Conservation (phyloP, 2,329 filamentous ascomycete species). For the Talaromyces funiculosus region DNA sequence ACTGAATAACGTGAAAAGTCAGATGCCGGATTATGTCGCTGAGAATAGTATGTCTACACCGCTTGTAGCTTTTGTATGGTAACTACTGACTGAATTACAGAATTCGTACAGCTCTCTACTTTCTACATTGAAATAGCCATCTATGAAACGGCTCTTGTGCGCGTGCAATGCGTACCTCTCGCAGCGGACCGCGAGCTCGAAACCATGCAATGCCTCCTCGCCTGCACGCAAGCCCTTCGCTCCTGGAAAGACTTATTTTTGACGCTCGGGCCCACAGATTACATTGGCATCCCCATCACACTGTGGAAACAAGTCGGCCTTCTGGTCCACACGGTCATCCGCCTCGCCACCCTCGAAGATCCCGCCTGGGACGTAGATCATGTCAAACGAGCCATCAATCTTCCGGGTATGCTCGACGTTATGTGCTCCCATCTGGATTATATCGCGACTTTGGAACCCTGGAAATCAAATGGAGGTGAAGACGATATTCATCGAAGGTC, state of each 20-base stretch:
- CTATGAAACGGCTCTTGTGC: constrained; percentile 6
- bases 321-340: neutral
- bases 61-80: neutral
- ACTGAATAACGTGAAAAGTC: neutral
- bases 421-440: neutral
- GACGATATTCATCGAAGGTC: constrained; percentile 8
- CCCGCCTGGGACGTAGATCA: constrained; percentile 6
- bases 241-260: constrained; percentile 2
- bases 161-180: neutral
- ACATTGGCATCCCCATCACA: constrained; percentile 6
- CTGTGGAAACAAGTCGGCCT: constrained; percentile 12
- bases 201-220: constrained; percentile 5
- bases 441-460: neutral
- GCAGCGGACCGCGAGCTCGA: neutral
- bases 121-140: constrained; percentile 4
- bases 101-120: neutral
- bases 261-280: neutral
- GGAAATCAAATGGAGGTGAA: neutral
- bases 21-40: constrained; percentile 3
- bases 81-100: neutral
- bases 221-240: neutral
- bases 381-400: neutral
- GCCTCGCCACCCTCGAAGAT: constrained; percentile 5
- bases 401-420: neutral
- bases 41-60: neutral